Base-by-base conservation (phyloP, 1,284 basidiomycete species). In the Leucoagaricus sp. region DNA sequence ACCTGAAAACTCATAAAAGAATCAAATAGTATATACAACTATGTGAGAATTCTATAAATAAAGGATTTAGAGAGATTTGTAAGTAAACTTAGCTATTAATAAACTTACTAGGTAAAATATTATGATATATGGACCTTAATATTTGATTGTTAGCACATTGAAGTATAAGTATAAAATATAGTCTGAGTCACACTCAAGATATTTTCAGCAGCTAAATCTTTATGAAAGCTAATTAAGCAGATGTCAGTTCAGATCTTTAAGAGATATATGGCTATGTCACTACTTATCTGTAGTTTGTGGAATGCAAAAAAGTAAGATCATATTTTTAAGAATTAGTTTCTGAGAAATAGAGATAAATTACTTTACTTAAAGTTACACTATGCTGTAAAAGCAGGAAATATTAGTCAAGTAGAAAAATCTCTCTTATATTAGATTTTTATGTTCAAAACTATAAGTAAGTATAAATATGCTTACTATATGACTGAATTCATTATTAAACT, bases 311-410 rank as follows among this genome's bases (percentile, higher is more conserved):
- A 38, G 6, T 15, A 52, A 44, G 60, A 61, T 36, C 5, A 34
- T 31, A 33, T 47, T 17, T 47, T 45, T 25, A 53, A 58, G 31
- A 61, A 61, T 49, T 49, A 49, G 10, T 33, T 45, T 7, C 28
- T 64, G 9, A 26, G 64, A n/a, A 60, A 64, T 41, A 63, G 36
- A 38, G 36, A 69, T 47, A 55, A 53, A 4, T 57, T 72, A 1
- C 53, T 70, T 1, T 72, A 72, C 44, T 59, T 65, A 21, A 66
- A 71, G 47, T 49, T 69, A 1, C 51, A 61, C 8, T 60, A 65
- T 57, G 69, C 69, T 0, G 63, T 69, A 59, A 69, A 69, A 38
- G 8, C 28, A 4, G 70, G 72, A 2, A 69, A 73, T 51, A 68
- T 74, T 51, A 69, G 69, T 0, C 61, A 68, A 1, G 60, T 72